A percentile compares a stretch with the other conserved stretches of the same genome.
Conservation (phyloP, 345 rosid genomes). For the Draba incana region DNA sequence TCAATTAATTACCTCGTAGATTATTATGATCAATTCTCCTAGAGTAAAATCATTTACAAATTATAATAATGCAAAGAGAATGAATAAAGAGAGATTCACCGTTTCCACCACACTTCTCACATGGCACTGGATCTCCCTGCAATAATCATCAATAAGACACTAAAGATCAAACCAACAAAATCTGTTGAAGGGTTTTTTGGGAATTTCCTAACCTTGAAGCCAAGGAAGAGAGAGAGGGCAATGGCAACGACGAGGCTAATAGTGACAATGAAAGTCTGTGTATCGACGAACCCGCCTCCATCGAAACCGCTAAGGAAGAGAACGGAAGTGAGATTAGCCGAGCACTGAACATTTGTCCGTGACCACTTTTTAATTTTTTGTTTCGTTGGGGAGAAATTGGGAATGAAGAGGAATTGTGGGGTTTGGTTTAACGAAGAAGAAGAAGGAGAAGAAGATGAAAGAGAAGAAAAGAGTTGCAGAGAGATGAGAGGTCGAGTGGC, state of each 20-base stretch:
- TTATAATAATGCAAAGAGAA: neutral
- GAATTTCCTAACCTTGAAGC: slow-evolving; percentile 62
- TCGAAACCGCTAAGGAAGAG: slow-evolving; percentile 59
- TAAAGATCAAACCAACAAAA: neutral
- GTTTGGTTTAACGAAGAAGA: slow-evolving; percentile 35
- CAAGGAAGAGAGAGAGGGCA: slow-evolving; percentile 76
- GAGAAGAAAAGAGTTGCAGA: slow-evolving; percentile 29
- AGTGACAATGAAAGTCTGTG: slow-evolving; percentile 73
- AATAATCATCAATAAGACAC: slow-evolving; percentile 14
- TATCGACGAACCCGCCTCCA: slow-evolving; percentile 56
- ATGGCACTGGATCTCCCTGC: slow-evolving; percentile 95
- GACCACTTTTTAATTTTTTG: slow-evolving; percentile 23
- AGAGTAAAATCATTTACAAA: neutral
- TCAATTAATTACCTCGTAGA: neutral
- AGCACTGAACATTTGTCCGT: slow-evolving; percentile 31
- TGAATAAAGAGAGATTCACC: slow-evolving; percentile 46
- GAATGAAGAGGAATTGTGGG: slow-evolving; percentile 20
- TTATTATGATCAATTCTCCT: neutral
- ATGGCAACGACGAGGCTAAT: slow-evolving; percentile 83
- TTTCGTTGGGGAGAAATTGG: neutral
- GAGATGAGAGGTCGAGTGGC: slow-evolving; percentile 47
- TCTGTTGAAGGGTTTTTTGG: neutral
- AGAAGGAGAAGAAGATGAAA: slow-evolving; percentile 43
- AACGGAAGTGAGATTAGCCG: slow-evolving; percentile 49
- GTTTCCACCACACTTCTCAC: slow-evolving; percentile 89